Conservation (phyloP, 352 stramenopile species). For the Pythium aquatile region DNA sequence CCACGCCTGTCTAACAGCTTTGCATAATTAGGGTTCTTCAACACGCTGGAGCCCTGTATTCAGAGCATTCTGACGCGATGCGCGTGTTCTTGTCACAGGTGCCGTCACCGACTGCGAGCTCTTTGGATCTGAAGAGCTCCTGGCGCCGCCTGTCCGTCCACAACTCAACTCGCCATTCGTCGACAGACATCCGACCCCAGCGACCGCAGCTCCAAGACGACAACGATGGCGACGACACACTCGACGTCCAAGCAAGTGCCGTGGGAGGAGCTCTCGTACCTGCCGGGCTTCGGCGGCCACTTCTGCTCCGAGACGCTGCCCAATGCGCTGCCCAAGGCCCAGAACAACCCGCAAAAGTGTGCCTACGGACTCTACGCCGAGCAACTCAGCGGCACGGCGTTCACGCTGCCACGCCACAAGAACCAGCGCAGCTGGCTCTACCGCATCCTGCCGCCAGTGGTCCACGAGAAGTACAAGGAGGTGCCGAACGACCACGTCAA, state of each 20-base stretch:
- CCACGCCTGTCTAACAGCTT: neutral
- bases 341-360: conserved; percentile 95
- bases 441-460: conserved; percentile 85
- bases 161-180: conserved; percentile 4
- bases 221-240: conserved; percentile 11
- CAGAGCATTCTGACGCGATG: neutral
- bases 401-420: conserved; percentile 90
- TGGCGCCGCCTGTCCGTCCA: neutral
- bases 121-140: neutral
- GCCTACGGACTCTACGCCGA: conserved; percentile 93
- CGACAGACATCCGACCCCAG: conserved; percentile 4
- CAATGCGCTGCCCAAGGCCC: conserved; percentile 85
- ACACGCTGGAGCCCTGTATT: conserved; percentile 7
- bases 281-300: conserved; percentile 91
- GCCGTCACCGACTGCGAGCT: conserved; percentile 2
- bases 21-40: conserved; percentile 3
- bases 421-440: conserved; percentile 94
- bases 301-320: conserved; percentile 93
- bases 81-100: conserved; percentile 12
- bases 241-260: conserved; percentile 24
- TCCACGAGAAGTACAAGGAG: conserved; percentile 72
- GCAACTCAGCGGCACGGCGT: conserved; percentile 95
- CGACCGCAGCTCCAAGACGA: neutral
- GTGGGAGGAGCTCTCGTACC: conserved; percentile 82
- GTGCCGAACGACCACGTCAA: conserved; percentile 52